Base-by-base conservation (phyloP, 2,329 filamentous ascomycete genomes). In the Curvularia lunata region DNA sequence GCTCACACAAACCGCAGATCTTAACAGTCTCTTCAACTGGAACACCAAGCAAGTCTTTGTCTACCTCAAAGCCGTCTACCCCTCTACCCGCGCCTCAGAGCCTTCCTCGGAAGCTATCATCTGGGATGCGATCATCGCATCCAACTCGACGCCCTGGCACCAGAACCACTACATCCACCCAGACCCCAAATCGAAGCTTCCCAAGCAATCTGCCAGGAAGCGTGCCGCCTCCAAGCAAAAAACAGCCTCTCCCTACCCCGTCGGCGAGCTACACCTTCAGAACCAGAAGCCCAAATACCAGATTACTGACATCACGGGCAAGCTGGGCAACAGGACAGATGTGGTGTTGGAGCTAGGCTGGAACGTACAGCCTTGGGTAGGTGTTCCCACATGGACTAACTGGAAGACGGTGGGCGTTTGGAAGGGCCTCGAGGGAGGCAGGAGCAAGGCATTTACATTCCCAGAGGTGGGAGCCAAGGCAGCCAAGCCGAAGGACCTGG, bases 11-110 rank as follows among this genome's bases (percentile, higher is more conserved):
- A 54, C 9, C 19, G 8, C 62, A 83, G 94, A 99, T 80, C 86
- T 99, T 59, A 90, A 88, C 59, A 89, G 89, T 42, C 91, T 99
- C 69, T 98, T 98, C 85, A 96, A 91, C 74, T 99, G 94, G 95
- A 99, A 99, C 84, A 99, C 96, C 19, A 99, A 99, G 79, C 91
- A 98, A 80, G 82, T 99, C 71, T 99, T 98, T 80, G 88, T 97
- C 77, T 99, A 97, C 81, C 88, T 99, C 58, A 94, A 92, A 54
- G 94, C 94, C 53, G 88, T 83, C 54, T 90, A 89, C 74, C 82
- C 83, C 37, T 80, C 82, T 37, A 78, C 79, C 47, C 76, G 77
- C 47, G 56, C 76, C 58, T 63, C 61, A 38, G 71, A 79, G 62
- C 79, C 81, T 10, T 62, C 75, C 48, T 82, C 80, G 34, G 80